Base-by-base conservation (phyloP, 2,329 filamentous ascomycete genomes). In the Ceratocystis cacaofunesta region DNA sequence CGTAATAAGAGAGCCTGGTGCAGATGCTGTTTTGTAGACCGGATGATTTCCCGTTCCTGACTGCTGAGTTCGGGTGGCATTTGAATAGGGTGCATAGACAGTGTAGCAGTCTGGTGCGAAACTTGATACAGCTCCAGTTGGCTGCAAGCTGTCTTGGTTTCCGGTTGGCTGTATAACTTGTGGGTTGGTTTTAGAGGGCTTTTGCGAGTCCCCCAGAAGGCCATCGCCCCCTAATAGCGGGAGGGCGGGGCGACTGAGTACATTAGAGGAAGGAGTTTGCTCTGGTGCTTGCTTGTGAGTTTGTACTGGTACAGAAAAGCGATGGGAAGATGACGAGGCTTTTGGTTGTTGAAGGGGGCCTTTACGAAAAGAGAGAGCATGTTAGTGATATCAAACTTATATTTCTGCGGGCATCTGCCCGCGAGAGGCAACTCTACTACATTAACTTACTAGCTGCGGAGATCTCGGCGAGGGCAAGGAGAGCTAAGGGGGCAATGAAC, bases 71-170 rank as follows among this genome's bases (percentile, higher is more conserved):
- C 58, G 25, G 5, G 65, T 67, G 17, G 62, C 44, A 25, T 67
- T 67, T 19, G 62, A 55, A 43, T 61, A 67, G 2, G 65, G 65
- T 28, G 65, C 65, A 28, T 61, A 67, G 55, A 67, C 63, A 1
- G 65, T 67, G 22, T 57, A 64, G 44, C 65, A 67, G 52, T 46
- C 63, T 17, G 55, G 55, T 8, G 55, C 55, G 12, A 48, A 65
- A 28, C 12, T 41, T 19, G 15, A 32, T 65, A 25, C 48, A 5
- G 25, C 12, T 22, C 48, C 48, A 25, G 48, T 52, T 5, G 48
- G 48, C 15, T 52, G 36, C 36, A 41, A 15, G 36, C 36, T 41
- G 36, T 41, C 36, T 41, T 41, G 36, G 10, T 41, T 41, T 41
- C 36, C 36, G 12, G 36, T 41, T 15, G 36, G 36, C 36, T 41